These are phyloP conservation scores for Cladosporium colombiae DNA, from an alignment of 2,329 filamentous ascomycete species.

Conservation along the genomic window DNA sequence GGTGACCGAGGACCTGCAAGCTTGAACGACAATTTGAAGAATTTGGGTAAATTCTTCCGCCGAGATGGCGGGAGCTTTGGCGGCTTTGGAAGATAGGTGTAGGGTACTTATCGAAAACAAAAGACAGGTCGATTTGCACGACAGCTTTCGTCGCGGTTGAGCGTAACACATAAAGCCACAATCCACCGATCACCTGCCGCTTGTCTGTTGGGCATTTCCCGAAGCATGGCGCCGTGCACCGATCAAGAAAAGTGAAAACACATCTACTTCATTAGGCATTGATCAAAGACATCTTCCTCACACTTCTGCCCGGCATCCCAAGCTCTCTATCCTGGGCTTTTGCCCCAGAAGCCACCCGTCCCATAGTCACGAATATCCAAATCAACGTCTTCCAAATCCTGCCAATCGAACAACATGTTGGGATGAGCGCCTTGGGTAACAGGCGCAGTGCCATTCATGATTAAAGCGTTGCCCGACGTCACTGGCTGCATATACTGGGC, in stretches of 20 bases:
- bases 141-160: not conserved
- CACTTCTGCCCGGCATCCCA: not conserved
- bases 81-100: constrained; percentile 30
- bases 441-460: constrained; percentile 6
- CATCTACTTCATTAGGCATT: not conserved
- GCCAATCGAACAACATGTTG: not conserved
- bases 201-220: not conserved
- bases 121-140: not conserved
- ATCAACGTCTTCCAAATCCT: constrained; percentile 25
- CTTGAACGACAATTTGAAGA: constrained; percentile 91
- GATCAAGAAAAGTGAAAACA: not conserved
- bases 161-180: not conserved
- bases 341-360: constrained; percentile 10
- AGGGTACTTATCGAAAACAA: not conserved
- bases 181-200: not conserved
- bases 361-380: constrained; percentile 23
- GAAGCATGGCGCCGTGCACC: not conserved
- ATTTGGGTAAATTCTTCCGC: constrained; percentile 94
- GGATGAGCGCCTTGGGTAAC: not conserved
- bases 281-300: not conserved
- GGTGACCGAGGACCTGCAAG: constrained; percentile 57
- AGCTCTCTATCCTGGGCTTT: not conserved
- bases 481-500: not conserved
- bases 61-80: constrained; percentile 72
- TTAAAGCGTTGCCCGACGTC: constrained; percentile 2